phyloP scores from a whole-genome alignment of 176 grass and related monocot genomes.

The Echinochloa phyllopogon region DNA sequence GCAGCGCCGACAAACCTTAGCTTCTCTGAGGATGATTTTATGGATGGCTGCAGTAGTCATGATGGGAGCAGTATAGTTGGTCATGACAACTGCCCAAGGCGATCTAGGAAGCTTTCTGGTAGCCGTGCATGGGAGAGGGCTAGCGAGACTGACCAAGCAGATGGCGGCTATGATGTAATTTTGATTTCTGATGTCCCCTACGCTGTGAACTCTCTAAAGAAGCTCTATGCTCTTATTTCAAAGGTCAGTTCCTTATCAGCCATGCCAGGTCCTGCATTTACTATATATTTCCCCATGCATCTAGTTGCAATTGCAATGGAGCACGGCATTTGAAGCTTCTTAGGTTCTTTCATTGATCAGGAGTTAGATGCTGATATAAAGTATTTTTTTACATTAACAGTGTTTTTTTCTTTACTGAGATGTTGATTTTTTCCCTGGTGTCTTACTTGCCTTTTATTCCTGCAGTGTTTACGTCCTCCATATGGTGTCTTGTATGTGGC shows the following conservation, averaged over 20 bases:
- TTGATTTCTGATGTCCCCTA: slow-evolving; percentile 79
- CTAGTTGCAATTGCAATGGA: not conserved
- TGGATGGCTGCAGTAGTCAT: slow-evolving; percentile 81
- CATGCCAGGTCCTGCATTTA: not conserved
- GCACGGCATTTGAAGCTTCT: not conserved
- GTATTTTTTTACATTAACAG: not conserved
- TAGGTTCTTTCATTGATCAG: not conserved
- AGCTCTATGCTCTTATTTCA: slow-evolving; percentile 83
- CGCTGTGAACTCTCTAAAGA: slow-evolving; percentile 63
- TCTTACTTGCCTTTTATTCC: slow-evolving; percentile 25
- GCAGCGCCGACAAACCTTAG: slow-evolving; percentile 58
- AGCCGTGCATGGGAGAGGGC: slow-evolving; percentile 95
- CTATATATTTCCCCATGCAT: not conserved
- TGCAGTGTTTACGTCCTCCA: slow-evolving; percentile 84
- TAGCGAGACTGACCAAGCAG: slow-evolving; percentile 59
- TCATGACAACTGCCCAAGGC: slow-evolving; percentile 61
- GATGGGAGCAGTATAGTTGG: slow-evolving; percentile 77
- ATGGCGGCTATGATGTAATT: slow-evolving; percentile 85
- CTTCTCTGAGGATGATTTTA: slow-evolving; percentile 95
- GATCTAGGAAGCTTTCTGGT: slow-evolving; percentile 90
- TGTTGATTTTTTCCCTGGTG: not conserved
- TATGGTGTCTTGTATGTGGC: slow-evolving; percentile 82
- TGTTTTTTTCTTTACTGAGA: not conserved
- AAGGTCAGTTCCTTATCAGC: slow-evolving; percentile 59
- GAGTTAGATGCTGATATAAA: not conserved